Percentiles rank a stretch among this genome's conserved stretches.
Conservation (phyloP, 257 asterid genomes). For the Solanum gracilifrons region DNA sequence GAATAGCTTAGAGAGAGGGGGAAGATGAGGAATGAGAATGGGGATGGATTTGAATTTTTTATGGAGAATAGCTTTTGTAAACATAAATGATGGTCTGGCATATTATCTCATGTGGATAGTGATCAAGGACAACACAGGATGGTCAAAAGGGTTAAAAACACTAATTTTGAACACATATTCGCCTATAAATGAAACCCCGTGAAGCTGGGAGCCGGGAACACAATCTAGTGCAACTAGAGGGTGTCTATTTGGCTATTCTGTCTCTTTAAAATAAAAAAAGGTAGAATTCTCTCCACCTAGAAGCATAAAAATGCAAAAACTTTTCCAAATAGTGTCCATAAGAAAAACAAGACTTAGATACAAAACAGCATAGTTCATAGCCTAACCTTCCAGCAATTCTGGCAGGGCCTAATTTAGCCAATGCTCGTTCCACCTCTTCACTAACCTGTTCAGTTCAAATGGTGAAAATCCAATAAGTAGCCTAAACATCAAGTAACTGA, state of each 20-base stretch:
- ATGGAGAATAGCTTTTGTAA: not conserved
- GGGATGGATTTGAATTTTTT: not conserved
- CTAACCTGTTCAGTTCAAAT: slow-evolving; percentile 59
- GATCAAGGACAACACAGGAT: not conserved
- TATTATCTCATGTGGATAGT: not conserved
- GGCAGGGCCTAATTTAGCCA: slow-evolving; percentile 92
- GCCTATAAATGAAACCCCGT: not conserved
- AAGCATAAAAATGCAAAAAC: not conserved
- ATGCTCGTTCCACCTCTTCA: slow-evolving; percentile 97
- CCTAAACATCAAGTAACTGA: not conserved
- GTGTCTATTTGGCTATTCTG: not conserved
- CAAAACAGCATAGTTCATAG: not conserved
- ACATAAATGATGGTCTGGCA: not conserved
- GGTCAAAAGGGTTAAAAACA: not conserved
- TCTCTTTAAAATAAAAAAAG: not conserved
- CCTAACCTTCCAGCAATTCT: slow-evolving; percentile 67
- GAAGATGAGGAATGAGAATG: not conserved
- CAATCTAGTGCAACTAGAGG: not conserved
- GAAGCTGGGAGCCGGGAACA: not conserved
- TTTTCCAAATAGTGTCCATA: not conserved
- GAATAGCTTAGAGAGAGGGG: not conserved
- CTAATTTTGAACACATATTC: not conserved
- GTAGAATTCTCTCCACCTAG: not conserved
- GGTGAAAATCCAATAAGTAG: not conserved
- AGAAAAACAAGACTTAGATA: not conserved